Base-by-base conservation (phyloP, 139 green algal genomes). In the Coccomyxa sp. region DNA sequence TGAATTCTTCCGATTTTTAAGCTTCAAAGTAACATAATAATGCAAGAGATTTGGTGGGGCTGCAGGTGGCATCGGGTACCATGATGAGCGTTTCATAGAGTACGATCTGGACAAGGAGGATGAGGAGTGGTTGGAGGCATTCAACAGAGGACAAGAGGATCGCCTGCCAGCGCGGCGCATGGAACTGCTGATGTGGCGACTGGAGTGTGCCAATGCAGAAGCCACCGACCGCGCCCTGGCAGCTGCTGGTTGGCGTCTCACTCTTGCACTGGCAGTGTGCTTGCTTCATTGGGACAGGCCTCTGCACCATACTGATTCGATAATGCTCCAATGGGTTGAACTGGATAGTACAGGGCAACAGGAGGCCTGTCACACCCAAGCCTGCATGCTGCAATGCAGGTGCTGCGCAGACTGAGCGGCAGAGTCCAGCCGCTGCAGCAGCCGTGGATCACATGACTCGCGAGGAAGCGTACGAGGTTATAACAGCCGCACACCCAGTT, bases 61-160 rank as follows among this genome's bases (percentile, higher is more conserved):
- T 79, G 58, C 84, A 95, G 92, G 89, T 16, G 89, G 90, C 25
- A 63, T 86, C 13, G 89, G 90, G 7, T 92, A 86, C 28, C 38
- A 81, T 16, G 87, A 90, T 16, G 90, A 92, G 0, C 86, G 89
- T 3, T 91, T 88, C 30, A 90, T 98, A 57, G 96, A 99, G 89
- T 99, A 98, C 84, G 96, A 99, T 77, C 88, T 99, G 75, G 96
- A 99, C 82, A 86, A 92, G 0, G 94, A 98, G 45, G 96, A 99
- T 79, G 93, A 97, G 82, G 85, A 91, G 58, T 99, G 97, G 96
- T 89, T 99, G 67, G 83, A 88, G 31, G 74, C 87, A 0, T 95
- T 96, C 86, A 99, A 99, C 85, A 59, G 86, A 32, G 89, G 84
- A 23, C 91, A 93, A 81, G 38, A 51, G 38, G 84, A 92, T 77